Evolutionary conservation across 192 early-diverging fungal genomes (phyloP).

Genomic region (Backusella westeae): DNA sequence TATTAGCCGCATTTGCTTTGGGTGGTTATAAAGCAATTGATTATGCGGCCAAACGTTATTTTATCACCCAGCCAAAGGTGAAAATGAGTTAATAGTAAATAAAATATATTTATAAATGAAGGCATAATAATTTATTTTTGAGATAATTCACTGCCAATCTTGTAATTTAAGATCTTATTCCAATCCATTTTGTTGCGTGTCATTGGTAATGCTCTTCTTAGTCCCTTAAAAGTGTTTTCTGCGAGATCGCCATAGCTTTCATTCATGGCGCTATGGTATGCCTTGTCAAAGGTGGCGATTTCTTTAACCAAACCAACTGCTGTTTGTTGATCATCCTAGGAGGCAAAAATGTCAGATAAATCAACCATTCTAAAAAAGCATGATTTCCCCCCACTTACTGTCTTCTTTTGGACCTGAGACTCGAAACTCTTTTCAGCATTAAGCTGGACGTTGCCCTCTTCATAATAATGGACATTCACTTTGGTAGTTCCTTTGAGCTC

Average conservation of each 20-base stretch:
- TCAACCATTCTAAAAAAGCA: neutral
- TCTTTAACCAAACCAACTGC: constrained; percentile 60
- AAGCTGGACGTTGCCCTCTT: constrained; percentile 98
- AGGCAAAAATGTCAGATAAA: neutral
- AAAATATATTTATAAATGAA: neutral
- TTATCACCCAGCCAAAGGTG: neutral
- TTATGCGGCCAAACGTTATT: neutral
- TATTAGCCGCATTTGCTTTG: neutral
- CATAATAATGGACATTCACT: constrained; percentile 96
- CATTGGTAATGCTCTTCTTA: constrained; percentile 87
- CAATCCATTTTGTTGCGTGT: constrained; percentile 94
- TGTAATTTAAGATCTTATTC: constrained; percentile 77
- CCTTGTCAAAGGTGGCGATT: constrained; percentile 71
- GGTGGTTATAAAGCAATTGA: neutral
- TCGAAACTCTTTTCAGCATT: constrained; percentile 73
- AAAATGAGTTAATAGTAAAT: neutral
- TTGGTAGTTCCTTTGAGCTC: constrained; percentile 70
- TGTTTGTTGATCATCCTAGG: constrained; percentile 20
- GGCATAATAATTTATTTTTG: constrained; percentile 26
- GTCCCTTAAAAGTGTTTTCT: constrained; percentile 86
- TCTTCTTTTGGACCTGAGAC: constrained; percentile 16
- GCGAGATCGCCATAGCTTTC: constrained; percentile 77
- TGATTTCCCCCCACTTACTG: neutral
- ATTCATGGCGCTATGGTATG: constrained; percentile 85
- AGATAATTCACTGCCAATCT: constrained; percentile 43